Evolutionary conservation across 768 basidiomycete genomes (phyloP), one percentile per base, ranked within the genome.

Genomic region (Psilocybe cyanescens): DNA sequence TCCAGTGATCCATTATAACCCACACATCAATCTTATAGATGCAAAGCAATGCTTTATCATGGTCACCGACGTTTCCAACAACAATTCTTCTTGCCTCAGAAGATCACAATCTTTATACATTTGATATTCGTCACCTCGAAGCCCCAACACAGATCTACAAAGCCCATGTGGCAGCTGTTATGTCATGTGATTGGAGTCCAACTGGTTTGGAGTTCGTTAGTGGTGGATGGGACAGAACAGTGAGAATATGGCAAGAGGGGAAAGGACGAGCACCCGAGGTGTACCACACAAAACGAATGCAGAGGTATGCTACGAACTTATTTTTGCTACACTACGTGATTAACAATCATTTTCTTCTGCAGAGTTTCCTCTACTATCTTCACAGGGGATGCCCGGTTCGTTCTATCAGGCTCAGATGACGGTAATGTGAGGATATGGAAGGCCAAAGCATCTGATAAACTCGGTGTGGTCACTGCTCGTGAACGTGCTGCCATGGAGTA

Each of bases 241-340:
- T 98, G 48, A 81, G 96, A 61, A 85, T 99, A 73, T 99, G 97
- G 97, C 88, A 89, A 66, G 88, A 94, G 67, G 93, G 91, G 29
- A 85, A 82, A 45, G 95, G 96, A 0, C 86, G 86, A 31, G 82
- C 83, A 6, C 86, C 91, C 14, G 97, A 99, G 72, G 90, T 95
- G 6, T 99, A 99, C 71, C 97, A 99, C 74, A 97, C 95, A 14
- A 99, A 99, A 77, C 92, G 97, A 48, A 99, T 99, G 97, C 97
- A 99, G 75, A 86, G 95, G 93, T 94, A 54, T 41, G 79, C 61
- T 37, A 35, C 41, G 50, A 11, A 19, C 12, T 55, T 45, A 45
- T 24, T 24, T 24, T 24, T 24, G 24, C 24, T 24, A 24, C 24
- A 30, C 41, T 66, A 56, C 31, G 33, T 11, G 51, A 17, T 51